These are phyloP conservation scores for Kodamaea restingae DNA, from an alignment of 805 yeast species.

Conservation along the genomic window DNA sequence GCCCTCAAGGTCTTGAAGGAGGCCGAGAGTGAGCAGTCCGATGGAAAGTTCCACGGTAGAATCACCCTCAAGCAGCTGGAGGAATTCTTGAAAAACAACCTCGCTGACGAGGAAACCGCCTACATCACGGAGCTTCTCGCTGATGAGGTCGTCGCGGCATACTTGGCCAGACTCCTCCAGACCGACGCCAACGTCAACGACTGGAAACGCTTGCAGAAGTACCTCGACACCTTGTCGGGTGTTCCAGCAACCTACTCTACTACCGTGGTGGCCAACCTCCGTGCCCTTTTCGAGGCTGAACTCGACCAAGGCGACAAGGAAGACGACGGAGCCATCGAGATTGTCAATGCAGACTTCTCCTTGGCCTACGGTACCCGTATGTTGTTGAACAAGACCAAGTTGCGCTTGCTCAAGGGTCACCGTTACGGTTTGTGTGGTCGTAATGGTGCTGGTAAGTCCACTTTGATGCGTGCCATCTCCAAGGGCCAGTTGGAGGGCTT, in stretches of 20 bases:
- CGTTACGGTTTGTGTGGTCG: constrained; percentile 97
- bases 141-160: constrained; percentile 38
- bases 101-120: constrained; percentile 11
- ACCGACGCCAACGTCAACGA: constrained; percentile 43
- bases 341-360: constrained; percentile 92
- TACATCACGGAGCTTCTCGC: constrained; percentile 13
- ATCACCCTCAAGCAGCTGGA: constrained; percentile 53
- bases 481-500: constrained; percentile 97
- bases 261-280: constrained; percentile 43
- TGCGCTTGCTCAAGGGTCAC: constrained; percentile 88
- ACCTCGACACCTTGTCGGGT: constrained; percentile 32
- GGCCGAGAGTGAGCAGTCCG: constrained; percentile 66
- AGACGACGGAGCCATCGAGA: constrained; percentile 78
- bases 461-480: constrained; percentile 94
- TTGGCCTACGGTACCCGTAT: constrained; percentile 96
- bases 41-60: constrained; percentile 75
- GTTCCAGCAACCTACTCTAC: constrained; percentile 41
- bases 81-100: constrained; percentile 32
- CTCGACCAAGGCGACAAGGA: constrained; percentile 50
- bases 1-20: constrained; percentile 79
- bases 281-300: constrained; percentile 46
- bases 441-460: constrained; percentile 98
- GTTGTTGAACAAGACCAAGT: constrained; percentile 88
- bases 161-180: constrained; percentile 41
- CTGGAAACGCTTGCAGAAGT: constrained; percentile 50